Percentiles rank a stretch among this genome's conserved stretches.
phyloP scores from a whole-genome alignment of 2,329 filamentous ascomycete species.

The Macroventuria anomochaeta region DNA sequence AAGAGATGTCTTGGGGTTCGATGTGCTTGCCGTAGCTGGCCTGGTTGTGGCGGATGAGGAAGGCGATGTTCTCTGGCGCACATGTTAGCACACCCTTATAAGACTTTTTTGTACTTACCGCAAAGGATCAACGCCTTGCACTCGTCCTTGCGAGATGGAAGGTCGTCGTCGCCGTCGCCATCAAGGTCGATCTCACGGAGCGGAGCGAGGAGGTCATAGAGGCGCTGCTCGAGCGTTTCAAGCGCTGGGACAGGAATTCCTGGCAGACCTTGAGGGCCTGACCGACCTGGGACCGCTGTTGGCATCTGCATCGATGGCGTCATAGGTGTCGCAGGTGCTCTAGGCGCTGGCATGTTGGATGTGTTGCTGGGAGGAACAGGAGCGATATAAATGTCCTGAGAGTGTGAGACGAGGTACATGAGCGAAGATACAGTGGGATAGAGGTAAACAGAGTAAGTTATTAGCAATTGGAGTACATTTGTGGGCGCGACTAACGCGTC shows the following conservation, averaged over 20 bases:
- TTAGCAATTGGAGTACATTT: background rate
- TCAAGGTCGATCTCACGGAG: conserved; percentile 8
- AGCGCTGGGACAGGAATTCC: background rate
- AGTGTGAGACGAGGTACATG: background rate
- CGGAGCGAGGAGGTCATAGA: conserved; percentile 16
- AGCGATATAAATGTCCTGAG: background rate
- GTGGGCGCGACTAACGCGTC: too few relatives aligned
- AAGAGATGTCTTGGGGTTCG: conserved; percentile 8
- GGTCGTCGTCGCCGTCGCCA: background rate
- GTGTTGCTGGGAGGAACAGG: background rate
- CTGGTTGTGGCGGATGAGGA: conserved; percentile 21
- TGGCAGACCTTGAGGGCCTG: background rate
- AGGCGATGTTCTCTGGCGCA: conserved; percentile 17
- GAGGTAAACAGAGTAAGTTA: background rate
- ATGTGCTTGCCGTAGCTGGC: conserved; percentile 16
- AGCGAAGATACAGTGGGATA: background rate
- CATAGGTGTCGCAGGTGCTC: background rate
- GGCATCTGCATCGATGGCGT: background rate
- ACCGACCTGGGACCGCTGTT: background rate
- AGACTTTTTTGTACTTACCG: background rate
- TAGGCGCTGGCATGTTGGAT: background rate
- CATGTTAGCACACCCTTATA: background rate
- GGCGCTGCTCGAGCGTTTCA: conserved; percentile 17
- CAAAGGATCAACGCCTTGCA: conserved; percentile 9
- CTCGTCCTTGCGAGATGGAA: background rate